Percentiles rank a stretch among this genome's conserved stretches.
Conservation (phyloP, 75 land plant genomes). For the Isoetes taiwanensis region DNA sequence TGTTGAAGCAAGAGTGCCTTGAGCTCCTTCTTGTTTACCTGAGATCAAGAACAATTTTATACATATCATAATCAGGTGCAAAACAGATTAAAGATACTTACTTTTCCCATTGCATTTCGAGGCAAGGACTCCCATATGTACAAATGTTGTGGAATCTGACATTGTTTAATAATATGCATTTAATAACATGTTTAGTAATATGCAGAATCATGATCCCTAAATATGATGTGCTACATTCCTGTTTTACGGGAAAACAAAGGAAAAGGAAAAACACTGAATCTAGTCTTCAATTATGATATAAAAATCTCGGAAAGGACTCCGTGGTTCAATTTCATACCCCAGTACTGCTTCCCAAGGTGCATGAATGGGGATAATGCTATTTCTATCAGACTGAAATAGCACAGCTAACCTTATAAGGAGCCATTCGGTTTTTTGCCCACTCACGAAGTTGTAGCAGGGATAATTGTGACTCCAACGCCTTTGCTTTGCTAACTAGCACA, state of each 20-base stretch:
- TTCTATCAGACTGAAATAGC: not conserved
- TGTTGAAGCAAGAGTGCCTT: conserved; percentile 22
- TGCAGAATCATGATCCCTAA: no score
- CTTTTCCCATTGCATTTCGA: conserved; percentile 99
- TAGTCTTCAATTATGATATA: no score
- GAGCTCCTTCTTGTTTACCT: conserved; percentile 96
- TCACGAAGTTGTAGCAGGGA: conserved; percentile 44
- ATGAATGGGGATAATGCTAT: not conserved
- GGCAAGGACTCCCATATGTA: conserved; percentile 71
- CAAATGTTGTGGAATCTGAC: conserved; percentile 60
- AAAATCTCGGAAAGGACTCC: no score
- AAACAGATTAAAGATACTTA: conserved; percentile 19
- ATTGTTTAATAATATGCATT: no score
- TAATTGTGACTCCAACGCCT: conserved; percentile 34
- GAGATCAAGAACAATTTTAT: no score
- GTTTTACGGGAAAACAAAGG: not conserved
- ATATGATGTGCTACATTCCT: no score
- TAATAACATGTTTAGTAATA: no score
- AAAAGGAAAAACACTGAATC: not conserved
- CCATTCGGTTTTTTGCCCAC: conserved; percentile 90
- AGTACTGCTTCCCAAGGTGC: no score
- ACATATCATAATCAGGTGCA: no score
- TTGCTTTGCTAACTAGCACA: conserved; percentile 44
- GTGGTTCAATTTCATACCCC: no score
- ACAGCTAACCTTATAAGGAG: conserved; percentile 80